Percentiles rank a stretch among this genome's conserved stretches.
phyloP scores from a whole-genome alignment of 768 basidiomycete genomes.

The Cystofilobasidium macerans region DNA sequence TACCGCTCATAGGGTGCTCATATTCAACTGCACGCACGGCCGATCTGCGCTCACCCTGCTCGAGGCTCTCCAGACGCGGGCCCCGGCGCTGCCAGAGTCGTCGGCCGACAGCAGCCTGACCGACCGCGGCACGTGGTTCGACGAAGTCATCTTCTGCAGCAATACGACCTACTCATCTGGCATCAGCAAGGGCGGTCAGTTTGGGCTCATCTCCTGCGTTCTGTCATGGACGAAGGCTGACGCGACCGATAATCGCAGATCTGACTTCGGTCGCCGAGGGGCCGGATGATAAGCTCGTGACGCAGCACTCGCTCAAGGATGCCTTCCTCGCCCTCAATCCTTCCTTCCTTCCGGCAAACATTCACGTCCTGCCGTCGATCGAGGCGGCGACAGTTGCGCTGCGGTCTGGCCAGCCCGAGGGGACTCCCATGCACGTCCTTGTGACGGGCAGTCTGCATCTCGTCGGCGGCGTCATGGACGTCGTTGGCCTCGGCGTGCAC shows the following conservation, averaged over 20 bases:
- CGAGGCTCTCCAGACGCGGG: slow-evolving; percentile 43
- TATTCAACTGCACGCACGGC: slow-evolving; percentile 93
- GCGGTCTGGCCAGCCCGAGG: slow-evolving; percentile 34
- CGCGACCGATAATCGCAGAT: slow-evolving; percentile 53
- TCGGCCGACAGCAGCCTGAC: neutral
- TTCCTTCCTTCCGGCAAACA: slow-evolving; percentile 48
- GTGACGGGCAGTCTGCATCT: slow-evolving; percentile 88
- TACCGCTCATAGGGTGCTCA: slow-evolving; percentile 47
- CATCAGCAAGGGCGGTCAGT: slow-evolving; percentile 74
- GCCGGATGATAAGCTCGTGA: slow-evolving; percentile 56
- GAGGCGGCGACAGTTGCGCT: slow-evolving; percentile 73
- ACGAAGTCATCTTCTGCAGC: slow-evolving; percentile 84
- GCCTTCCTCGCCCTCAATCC: slow-evolving; percentile 62
- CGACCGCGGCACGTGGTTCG: slow-evolving; percentile 47
- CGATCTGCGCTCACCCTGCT: slow-evolving; percentile 70
- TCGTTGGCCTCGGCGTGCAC: slow-evolving; percentile 50
- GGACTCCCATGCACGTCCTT: slow-evolving; percentile 48
- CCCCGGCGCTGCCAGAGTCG: neutral
- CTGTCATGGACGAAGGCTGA: no score
- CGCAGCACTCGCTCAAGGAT: slow-evolving; percentile 61
- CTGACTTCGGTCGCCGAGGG: slow-evolving; percentile 56
- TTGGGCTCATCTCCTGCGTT: no score
- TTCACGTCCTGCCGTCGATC: slow-evolving; percentile 75
- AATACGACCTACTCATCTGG: slow-evolving; percentile 92
- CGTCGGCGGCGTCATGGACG: slow-evolving; percentile 87